These are phyloP conservation scores for Triangularia verruculosa DNA, from an alignment of 2,329 filamentous ascomycete species.

Conservation along the genomic window DNA sequence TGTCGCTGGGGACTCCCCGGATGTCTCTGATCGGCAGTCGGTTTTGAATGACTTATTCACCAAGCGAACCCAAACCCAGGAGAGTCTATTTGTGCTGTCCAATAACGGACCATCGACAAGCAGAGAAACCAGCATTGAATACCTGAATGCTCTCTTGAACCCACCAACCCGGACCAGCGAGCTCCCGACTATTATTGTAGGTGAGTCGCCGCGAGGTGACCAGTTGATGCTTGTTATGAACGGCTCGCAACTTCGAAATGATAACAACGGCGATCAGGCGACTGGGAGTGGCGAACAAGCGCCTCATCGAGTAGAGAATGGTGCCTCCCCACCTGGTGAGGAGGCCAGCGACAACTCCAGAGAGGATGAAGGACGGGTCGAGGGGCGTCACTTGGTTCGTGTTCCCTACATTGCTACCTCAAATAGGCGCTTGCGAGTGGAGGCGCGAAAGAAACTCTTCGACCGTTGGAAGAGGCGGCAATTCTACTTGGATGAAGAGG, in stretches of 20 bases:
- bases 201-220: conserved; percentile 28
- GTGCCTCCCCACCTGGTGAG: conserved; percentile 7
- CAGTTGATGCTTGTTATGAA: conserved; percentile 25
- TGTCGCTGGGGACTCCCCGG: conserved; percentile 57
- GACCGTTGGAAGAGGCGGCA: conserved; percentile 73
- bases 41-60: conserved; percentile 55
- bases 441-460: conserved; percentile 54
- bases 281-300: conserved; percentile 10
- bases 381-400: conserved; percentile 9
- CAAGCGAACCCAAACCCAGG: conserved; percentile 15
- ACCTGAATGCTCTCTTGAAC: conserved; percentile 44
- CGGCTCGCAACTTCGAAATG: conserved; percentile 19
- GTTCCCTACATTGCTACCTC: conserved; percentile 11
- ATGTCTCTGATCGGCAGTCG: conserved; percentile 58
- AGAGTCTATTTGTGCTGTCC: conserved; percentile 22
- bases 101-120: conserved; percentile 27
- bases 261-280: conserved; percentile 13
- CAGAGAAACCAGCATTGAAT: conserved; percentile 36
- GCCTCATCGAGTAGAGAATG: conserved; percentile 3
- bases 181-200: conserved; percentile 40
- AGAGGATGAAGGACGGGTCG: neutral
- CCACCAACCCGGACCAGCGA: conserved; percentile 45
- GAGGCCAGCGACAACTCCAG: neutral
- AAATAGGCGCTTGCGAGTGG: conserved; percentile 31
- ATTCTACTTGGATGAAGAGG: conserved; percentile 84